phyloP scores from a whole-genome alignment of 345 rosid genomes.

The Eucalyptus leucophloia region DNA sequence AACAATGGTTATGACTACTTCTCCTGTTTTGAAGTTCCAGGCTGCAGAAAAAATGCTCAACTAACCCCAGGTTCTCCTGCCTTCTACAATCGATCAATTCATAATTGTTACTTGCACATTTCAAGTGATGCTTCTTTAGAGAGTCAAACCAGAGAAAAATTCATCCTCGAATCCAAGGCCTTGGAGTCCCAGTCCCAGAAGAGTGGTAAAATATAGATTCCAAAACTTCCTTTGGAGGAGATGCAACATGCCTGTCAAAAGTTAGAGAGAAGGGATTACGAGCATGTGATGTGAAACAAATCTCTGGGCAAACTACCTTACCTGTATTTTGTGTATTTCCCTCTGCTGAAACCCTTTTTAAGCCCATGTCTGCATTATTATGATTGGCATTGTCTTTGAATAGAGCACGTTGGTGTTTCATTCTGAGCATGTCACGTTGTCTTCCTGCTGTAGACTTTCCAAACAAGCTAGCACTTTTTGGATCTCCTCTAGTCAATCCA shows the following conservation, averaged over 20 bases:
- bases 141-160: constrained; percentile 54
- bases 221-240: neutral
- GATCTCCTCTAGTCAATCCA: neutral
- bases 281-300: neutral
- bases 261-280: neutral
- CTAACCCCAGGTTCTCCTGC: neutral
- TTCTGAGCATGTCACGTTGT: neutral
- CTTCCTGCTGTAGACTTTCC: neutral
- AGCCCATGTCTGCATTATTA: neutral
- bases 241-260: neutral
- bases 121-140: neutral
- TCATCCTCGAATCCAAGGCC: constrained; percentile 46
- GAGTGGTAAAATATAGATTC: constrained; percentile 19
- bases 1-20: neutral
- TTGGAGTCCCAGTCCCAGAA: constrained; percentile 48
- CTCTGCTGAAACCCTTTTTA: neutral
- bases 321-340: neutral
- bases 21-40: neutral
- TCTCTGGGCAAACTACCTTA: constrained; percentile 22
- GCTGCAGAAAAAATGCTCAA: neutral
- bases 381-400: neutral
- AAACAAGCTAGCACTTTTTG: neutral
- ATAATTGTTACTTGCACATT: neutral
- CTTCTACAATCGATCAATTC: neutral
- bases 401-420: neutral